Percentiles rank a stretch among this genome's conserved stretches.
These are phyloP conservation scores for Chalara sp. DNA, from an alignment of 2,329 filamentous ascomycete species.

Conservation along the genomic window DNA sequence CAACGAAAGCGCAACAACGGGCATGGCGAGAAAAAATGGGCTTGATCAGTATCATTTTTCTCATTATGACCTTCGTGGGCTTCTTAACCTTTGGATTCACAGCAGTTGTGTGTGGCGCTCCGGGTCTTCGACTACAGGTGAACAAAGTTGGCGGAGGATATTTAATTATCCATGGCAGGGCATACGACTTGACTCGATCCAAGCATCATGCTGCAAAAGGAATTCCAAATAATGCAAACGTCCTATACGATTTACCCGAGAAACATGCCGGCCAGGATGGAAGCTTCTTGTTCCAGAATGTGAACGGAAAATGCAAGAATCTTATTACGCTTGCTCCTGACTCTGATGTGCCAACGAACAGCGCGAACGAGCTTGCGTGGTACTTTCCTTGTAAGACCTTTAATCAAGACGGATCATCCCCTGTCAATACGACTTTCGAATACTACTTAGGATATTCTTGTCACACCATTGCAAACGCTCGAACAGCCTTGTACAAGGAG, in stretches of 20 bases:
- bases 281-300: slow-evolving; percentile 96
- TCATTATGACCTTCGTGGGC: slow-evolving; percentile 83
- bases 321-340: slow-evolving; percentile 66
- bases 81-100: slow-evolving; percentile 98
- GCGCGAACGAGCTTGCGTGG: slow-evolving; percentile 74
- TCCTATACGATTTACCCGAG: slow-evolving; percentile 78
- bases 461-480: slow-evolving; percentile 66
- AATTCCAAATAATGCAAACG: slow-evolving; percentile 66
- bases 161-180: slow-evolving; percentile 94
- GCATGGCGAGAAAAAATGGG: slow-evolving; percentile 99
- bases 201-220: slow-evolving; percentile 74
- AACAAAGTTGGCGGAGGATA: slow-evolving; percentile 78
- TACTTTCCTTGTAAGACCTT: slow-evolving; percentile 92
- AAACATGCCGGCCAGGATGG: slow-evolving; percentile 85
- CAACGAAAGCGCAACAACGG: slow-evolving; percentile 75
- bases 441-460: slow-evolving; percentile 84
- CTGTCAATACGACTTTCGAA: slow-evolving; percentile 65
- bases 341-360: slow-evolving; percentile 76
- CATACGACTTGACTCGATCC: slow-evolving; percentile 75
- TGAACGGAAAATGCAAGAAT: slow-evolving; percentile 93
- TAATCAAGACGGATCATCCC: slow-evolving; percentile 85
- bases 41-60: slow-evolving; percentile 83
- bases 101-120: slow-evolving; percentile 70
- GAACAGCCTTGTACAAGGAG: slow-evolving; percentile 67
- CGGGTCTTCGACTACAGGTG: slow-evolving; percentile 64